phyloP scores from a whole-genome alignment of 2,329 filamentous ascomycete genomes.

The Fusarium anthophilum region DNA sequence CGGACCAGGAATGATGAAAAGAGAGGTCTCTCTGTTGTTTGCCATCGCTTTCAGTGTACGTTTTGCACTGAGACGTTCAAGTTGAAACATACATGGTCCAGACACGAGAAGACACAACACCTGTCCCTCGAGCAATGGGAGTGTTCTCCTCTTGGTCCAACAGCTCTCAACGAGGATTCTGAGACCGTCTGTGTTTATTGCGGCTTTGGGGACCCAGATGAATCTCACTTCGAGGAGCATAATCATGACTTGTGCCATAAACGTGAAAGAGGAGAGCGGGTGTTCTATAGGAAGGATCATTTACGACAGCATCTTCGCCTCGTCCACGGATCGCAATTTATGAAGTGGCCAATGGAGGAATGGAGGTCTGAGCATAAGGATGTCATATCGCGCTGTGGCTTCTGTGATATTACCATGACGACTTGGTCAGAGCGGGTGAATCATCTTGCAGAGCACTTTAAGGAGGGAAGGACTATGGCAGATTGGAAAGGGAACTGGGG shows the following conservation, averaged over 20 bases:
- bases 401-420: conserved; percentile 49
- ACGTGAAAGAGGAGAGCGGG: conserved; percentile 45
- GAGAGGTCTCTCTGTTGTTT: neutral
- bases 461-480: conserved; percentile 52
- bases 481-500: conserved; percentile 57
- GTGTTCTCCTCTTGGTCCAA: conserved; percentile 51
- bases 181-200: conserved; percentile 50
- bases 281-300: conserved; percentile 56
- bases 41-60: conserved; percentile 50
- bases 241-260: conserved; percentile 58
- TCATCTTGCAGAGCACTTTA: conserved; percentile 56
- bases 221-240: conserved; percentile 49
- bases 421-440: conserved; percentile 51
- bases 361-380: conserved; percentile 50
- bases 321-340: conserved; percentile 53
- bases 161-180: conserved; percentile 52
- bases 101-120: conserved; percentile 61
- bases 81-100: conserved; percentile 57
- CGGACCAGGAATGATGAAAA: neutral
- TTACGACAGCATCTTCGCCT: conserved; percentile 55
- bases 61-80: conserved; percentile 59
- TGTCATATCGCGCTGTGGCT: conserved; percentile 54
- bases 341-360: conserved; percentile 54
- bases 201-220: conserved; percentile 43
- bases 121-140: conserved; percentile 59